Conservation (phyloP, 495 filamentous ascomycete genomes). For the Lindgomyces ingoldianus region DNA sequence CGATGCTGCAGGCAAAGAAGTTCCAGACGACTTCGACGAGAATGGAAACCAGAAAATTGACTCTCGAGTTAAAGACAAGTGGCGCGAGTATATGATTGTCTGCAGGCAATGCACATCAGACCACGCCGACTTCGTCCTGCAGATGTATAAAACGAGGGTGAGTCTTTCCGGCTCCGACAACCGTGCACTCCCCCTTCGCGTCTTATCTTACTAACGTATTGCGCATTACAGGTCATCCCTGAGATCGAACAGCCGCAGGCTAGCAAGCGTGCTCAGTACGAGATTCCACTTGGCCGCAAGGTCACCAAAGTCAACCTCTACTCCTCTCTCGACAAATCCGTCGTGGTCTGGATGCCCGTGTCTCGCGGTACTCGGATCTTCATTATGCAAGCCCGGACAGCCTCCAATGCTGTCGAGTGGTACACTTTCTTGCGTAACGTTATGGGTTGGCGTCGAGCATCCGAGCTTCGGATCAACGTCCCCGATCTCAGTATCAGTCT, state of each 20-base stretch:
- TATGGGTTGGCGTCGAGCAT: slow-evolving; percentile 61
- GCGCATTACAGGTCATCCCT: slow-evolving; percentile 59
- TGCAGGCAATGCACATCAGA: slow-evolving; percentile 60
- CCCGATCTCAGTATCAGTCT: slow-evolving; percentile 68
- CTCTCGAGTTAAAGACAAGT: slow-evolving; percentile 63
- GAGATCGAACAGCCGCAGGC: slow-evolving; percentile 57
- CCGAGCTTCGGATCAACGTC: slow-evolving; percentile 63
- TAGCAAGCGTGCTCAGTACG: slow-evolving; percentile 56
- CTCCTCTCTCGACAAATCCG: slow-evolving; percentile 70
- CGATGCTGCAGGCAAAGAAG: slow-evolving; percentile 56
- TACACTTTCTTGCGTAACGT: slow-evolving; percentile 68
- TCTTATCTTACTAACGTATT: too few relatives aligned
- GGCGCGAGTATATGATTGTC: slow-evolving; percentile 72
- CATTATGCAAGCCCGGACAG: slow-evolving; percentile 66
- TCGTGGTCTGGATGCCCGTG: slow-evolving; percentile 65
- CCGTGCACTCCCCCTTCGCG: too few relatives aligned
- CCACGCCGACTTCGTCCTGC: slow-evolving; percentile 59
- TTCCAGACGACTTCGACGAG: slow-evolving; percentile 68
- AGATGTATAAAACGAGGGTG: slow-evolving; percentile 69
- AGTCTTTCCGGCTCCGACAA: too few relatives aligned
- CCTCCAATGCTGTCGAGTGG: slow-evolving; percentile 70
- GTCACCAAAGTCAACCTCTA: slow-evolving; percentile 65
- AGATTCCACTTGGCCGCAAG: slow-evolving; percentile 59
- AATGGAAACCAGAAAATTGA: slow-evolving; percentile 64
- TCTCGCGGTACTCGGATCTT: slow-evolving; percentile 63